Base-by-base conservation (phyloP, 495 filamentous ascomycete species). In the Talaromyces stipitatus region DNA sequence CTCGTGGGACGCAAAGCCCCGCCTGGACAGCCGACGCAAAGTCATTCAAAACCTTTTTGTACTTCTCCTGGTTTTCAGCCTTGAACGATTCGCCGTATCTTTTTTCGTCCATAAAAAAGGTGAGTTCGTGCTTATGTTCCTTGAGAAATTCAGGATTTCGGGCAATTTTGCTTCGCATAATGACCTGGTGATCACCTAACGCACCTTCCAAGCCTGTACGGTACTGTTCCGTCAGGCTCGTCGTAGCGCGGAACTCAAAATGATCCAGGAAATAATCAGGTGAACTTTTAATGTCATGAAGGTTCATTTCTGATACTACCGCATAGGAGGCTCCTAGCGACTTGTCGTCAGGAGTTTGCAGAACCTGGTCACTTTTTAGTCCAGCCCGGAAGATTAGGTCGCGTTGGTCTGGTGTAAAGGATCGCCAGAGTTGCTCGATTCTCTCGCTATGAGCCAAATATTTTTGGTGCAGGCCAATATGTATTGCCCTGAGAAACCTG, bases 241-340 rank as follows among this genome's bases (percentile, higher is more conserved):
- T 65, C 3, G 64, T 61, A 8, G 72, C 68, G 10, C 72, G 66
- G 56, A 69, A 54, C 22, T 65, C 60, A 7, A 74, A 50, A 6
- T 68, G 53, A 48, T 63, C 50, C 9, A 76, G 60, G 12, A 73
- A 48, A 18, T 58, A 60, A 23, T 73, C 66, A 1, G 72, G 64
- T 10, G 50, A 60, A 1, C 58, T 50, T 1, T 68, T 55, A 22
- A 76, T 55, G 38, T 77, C 70, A 1, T 57, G 65, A 23, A 76
- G 56, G 48, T 77, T 76, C 61, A 62, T 69, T 52, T 76, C 75
- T 0, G 70, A 70, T 0, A 68, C 51, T 12, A 73, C 3, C 11
- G 65, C 66, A 57, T 36, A 61, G 2, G 68, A 50, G 60, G 2
- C 65, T 70, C 26, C n/a, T n/a, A 69, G 10, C 29, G 50, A 52